A percentile compares a stretch with the other conserved stretches of the same genome.
These are phyloP conservation scores for Trametes polyzona DNA, from an alignment of 1,284 basidiomycete species.

Conservation along the genomic window DNA sequence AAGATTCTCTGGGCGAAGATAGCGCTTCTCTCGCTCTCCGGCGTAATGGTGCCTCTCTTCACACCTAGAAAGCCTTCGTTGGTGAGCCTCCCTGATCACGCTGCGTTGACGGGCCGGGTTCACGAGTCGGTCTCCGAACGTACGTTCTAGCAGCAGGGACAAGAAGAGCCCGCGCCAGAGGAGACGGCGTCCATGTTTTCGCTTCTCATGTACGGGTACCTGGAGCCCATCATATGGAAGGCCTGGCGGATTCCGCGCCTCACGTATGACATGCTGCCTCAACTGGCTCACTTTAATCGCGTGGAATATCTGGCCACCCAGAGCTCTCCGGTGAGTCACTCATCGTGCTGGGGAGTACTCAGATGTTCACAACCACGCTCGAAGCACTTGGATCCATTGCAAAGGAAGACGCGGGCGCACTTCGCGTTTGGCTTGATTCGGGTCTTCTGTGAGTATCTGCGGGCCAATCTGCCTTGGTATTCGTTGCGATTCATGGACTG, in stretches of 20 bases:
- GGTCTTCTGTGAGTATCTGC: conserved; percentile 26
- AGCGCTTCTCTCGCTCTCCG: conserved; percentile 41
- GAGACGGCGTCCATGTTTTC: conserved; percentile 23
- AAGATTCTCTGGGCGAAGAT: conserved; percentile 34
- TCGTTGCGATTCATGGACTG: no score
- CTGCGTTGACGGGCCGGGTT: no score
- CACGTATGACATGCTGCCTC: conserved; percentile 42
- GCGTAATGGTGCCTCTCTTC: conserved; percentile 45
- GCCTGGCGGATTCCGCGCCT: conserved; percentile 37
- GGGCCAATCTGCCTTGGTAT: no score
- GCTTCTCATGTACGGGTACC: conserved; percentile 35
- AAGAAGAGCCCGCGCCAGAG: not conserved
- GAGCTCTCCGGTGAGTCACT: conserved; percentile 34
- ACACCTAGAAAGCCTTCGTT: conserved; percentile 47
- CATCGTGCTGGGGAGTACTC: not conserved
- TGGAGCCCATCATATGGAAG: conserved; percentile 37
- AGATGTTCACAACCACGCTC: not conserved
- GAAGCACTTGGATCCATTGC: conserved; percentile 38
- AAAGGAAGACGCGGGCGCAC: conserved; percentile 25
- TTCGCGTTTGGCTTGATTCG: conserved; percentile 34
- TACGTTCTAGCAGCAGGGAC: no score
- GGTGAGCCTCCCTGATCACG: no score
- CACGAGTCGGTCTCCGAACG: no score
- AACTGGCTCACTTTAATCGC: conserved; percentile 51
- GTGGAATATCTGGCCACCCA: conserved; percentile 43